Evolutionary conservation across 345 rosid genomes (phyloP).

Genomic region (Aquilaria sinensis): DNA sequence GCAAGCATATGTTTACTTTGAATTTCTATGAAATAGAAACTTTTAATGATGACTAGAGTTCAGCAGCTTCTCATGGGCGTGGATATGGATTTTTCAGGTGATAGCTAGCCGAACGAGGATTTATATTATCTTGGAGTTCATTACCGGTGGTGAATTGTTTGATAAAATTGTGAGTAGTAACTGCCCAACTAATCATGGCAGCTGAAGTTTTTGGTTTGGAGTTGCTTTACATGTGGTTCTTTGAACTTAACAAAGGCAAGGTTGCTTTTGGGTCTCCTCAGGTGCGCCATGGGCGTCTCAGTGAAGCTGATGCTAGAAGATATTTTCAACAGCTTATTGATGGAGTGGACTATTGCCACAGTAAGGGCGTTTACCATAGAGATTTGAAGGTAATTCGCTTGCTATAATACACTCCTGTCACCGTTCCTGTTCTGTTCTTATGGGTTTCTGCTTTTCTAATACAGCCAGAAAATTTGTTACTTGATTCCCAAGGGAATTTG

Average conservation of each 20-base stretch:
- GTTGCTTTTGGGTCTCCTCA: constrained; percentile 11
- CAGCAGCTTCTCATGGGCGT: constrained; percentile 10
- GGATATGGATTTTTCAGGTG: constrained; percentile 36
- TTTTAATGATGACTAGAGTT: background rate
- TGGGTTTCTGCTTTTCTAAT: constrained; percentile 5
- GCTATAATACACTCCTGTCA: background rate
- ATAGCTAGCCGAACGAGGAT: constrained; percentile 90
- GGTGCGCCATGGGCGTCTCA: constrained; percentile 84
- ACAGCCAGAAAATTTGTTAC: constrained; percentile 95
- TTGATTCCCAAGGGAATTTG: constrained; percentile 86
- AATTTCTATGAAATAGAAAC: background rate
- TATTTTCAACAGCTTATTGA: constrained; percentile 96
- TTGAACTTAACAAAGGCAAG: too few relatives aligned
- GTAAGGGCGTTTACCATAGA: constrained; percentile 92
- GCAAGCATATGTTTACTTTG: constrained; percentile 22
- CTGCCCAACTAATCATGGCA: constrained; percentile 10
- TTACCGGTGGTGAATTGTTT: constrained; percentile 95
- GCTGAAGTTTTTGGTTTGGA: background rate
- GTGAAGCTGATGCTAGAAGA: constrained; percentile 84
- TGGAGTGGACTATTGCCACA: constrained; percentile 93
- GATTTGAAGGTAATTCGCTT: constrained; percentile 65
- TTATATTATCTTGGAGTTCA: constrained; percentile 90
- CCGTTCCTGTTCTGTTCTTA: constrained; percentile 8
- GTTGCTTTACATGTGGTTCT: background rate
- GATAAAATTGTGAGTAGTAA: constrained; percentile 79